Conservation (phyloP, 2,329 filamentous ascomycete genomes). For the Claviceps pusilla region DNA sequence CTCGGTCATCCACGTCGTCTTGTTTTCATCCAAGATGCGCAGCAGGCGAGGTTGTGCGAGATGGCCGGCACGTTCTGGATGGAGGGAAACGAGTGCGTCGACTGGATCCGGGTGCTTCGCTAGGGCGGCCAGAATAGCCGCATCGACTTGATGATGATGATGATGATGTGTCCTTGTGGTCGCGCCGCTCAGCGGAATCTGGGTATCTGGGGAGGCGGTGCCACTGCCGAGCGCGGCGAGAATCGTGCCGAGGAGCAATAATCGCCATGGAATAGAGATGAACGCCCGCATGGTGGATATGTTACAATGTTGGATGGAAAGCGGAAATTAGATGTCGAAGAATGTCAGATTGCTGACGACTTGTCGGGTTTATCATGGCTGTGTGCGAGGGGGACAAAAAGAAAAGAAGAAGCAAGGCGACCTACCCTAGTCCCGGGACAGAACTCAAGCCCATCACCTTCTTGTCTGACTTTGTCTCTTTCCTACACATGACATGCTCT, state of each 20-base stretch:
- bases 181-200: background rate
- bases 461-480: too few species aligned
- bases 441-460: too few species aligned
- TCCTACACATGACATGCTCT: too few species aligned
- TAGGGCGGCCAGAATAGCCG: constrained; percentile 12
- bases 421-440: too few species aligned
- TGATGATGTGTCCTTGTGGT: background rate
- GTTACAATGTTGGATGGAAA: too few species aligned
- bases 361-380: too few species aligned
- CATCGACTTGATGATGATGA: constrained; percentile 7
- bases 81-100: constrained; percentile 14
- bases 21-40: constrained; percentile 46
- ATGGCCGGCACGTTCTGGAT: constrained; percentile 13
- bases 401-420: too few species aligned
- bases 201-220: background rate
- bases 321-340: too few species aligned
- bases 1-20: constrained; percentile 51
- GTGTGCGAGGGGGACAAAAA: too few species aligned
- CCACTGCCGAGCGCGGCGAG: background rate
- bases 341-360: too few species aligned
- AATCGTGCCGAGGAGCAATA: constrained; percentile 1
- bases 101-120: constrained; percentile 15
- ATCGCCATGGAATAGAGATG: background rate
- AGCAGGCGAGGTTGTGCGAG: constrained; percentile 38
- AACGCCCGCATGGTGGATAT: background rate